phyloP scores from a whole-genome alignment of 202 grass and related monocot genomes.

The Schoenoplectus tabernaemontani region DNA sequence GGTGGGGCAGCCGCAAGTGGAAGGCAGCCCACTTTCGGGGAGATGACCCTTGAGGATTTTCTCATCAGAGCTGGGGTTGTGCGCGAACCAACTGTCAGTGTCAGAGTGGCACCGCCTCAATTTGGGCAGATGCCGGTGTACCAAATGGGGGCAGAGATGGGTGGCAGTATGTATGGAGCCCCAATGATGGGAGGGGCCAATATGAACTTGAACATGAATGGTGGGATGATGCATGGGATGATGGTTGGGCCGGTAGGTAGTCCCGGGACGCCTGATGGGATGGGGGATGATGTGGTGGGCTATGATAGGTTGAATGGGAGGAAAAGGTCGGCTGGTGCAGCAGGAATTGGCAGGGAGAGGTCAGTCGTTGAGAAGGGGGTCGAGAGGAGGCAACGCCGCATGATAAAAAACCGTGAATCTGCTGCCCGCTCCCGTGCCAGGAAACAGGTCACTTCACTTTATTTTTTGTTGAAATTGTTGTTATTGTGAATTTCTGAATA shows the following conservation, averaged over 20 bases:
- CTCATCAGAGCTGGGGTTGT: slow-evolving; percentile 81
- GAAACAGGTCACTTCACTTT: slow-evolving; percentile 52
- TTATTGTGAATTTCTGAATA: not conserved
- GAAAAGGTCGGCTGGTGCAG: slow-evolving; percentile 26
- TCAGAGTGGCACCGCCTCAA: slow-evolving; percentile 9
- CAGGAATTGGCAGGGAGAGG: slow-evolving; percentile 25
- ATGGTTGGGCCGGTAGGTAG: slow-evolving; percentile 26
- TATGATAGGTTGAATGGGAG: slow-evolving; percentile 29
- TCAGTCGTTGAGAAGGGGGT: slow-evolving; percentile 42
- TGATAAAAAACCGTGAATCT: slow-evolving; percentile 96
- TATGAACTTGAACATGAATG: slow-evolving; percentile 37
- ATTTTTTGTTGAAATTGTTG: too few species aligned
- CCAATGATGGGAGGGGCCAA: slow-evolving; percentile 36
- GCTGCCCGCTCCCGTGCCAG: slow-evolving; percentile 75
- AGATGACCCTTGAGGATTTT: slow-evolving; percentile 96
- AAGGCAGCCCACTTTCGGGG: slow-evolving; percentile 49
- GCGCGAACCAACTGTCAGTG: slow-evolving; percentile 17
- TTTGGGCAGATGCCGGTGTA: slow-evolving; percentile 28
- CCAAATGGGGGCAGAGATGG: slow-evolving; percentile 26
- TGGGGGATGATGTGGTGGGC: slow-evolving; percentile 45
- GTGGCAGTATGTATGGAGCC: not conserved
- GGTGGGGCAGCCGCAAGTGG: not conserved
- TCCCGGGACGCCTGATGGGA: slow-evolving; percentile 49
- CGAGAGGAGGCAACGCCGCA: slow-evolving; percentile 75
- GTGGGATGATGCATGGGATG: slow-evolving; percentile 26